Evolutionary conservation across 192 early-diverging fungal genomes (phyloP), one percentile per base, ranked within the genome.

Genomic region (Mortierella alpina): DNA sequence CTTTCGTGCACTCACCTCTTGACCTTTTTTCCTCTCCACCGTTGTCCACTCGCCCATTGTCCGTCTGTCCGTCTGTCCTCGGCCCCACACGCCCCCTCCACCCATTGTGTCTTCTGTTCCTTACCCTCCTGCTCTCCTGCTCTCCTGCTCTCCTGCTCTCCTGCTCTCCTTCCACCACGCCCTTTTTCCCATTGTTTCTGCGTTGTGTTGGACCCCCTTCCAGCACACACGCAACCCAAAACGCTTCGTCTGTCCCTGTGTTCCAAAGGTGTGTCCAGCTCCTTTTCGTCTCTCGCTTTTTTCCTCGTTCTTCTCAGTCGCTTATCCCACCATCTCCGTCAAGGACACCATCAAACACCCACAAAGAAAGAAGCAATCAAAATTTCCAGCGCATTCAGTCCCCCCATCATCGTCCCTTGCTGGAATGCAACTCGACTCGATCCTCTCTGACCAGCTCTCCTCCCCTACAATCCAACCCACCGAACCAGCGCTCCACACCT

Each of bases 381-480:
- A 31, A 3, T 31, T 31, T 31, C 31, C 31, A 48, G 41, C 39
- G 22, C 46, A 14, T 45, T 13, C 46, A 40, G 12, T 46, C 59
- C 66, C 39, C 54, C 31, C 31, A 31, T 3, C 31, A 31, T 31
- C 31, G 31, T 31, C 31, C 31, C 31, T 31, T 31, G 31, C 52
- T 66, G 76, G 63, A 45, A 72, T 71, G 69, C 76, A 71, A 44
- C 63, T 72, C 58, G 46, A 72, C 53, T 72, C 69, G 44, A 54
- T 54, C 17, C 63, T 59, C 63, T 71, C 69, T 66, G 56, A 54
- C 44, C 59, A 59, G 50, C 51, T 60, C 11, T 41, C 65, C 44
- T 44, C 70, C 52, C 40, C 53, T 20, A 39, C 59, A 50, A 18
- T 46, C 47, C 53, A 12, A 46, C 39, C 22, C 40, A 11, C 46